Evolutionary conservation across 139 green algal species (phyloP).

Genomic region (Chlorella sp.): DNA sequence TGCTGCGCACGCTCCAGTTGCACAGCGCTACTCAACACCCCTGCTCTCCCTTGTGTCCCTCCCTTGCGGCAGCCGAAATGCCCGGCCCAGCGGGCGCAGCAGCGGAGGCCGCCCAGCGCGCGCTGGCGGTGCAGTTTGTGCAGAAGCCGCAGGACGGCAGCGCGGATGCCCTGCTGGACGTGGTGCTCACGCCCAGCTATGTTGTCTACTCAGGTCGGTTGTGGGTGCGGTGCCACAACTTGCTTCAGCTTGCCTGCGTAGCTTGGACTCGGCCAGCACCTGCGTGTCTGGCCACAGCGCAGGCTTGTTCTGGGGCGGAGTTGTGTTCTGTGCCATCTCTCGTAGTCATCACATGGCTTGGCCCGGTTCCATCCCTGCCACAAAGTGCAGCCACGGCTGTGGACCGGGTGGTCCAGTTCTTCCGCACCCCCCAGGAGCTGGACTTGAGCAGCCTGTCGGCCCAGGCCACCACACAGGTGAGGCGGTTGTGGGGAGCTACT

Average conservation of each 20-base stretch:
- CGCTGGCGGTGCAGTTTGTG: slow-evolving; percentile 58
- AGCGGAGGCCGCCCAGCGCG: slow-evolving; percentile 5
- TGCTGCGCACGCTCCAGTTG: too few species aligned
- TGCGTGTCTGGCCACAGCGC: too few species aligned
- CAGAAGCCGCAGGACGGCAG: slow-evolving; percentile 76
- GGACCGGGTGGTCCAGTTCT: slow-evolving; percentile 77
- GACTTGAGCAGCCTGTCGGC: slow-evolving; percentile 13
- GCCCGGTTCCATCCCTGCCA: neutral
- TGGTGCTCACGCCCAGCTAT: slow-evolving; percentile 79
- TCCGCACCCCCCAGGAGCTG: slow-evolving; percentile 57
- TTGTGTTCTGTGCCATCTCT: too few species aligned
- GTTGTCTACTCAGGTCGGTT: slow-evolving; percentile 73
- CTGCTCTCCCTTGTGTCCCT: neutral
- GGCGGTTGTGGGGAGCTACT: too few species aligned
- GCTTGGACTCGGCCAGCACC: too few species aligned
- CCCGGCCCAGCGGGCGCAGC: neutral
- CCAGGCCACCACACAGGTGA: slow-evolving; percentile 25
- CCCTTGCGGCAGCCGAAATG: neutral
- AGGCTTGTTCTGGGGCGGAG: too few species aligned
- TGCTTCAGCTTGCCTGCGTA: neutral
- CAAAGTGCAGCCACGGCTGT: slow-evolving; percentile 58
- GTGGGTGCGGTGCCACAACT: too few species aligned
- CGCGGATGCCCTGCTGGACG: slow-evolving; percentile 63
- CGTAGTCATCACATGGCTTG: too few species aligned
- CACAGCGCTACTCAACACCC: too few species aligned